Base-by-base conservation (phyloP, 1,284 basidiomycete genomes). In the Naganishia albida region DNA sequence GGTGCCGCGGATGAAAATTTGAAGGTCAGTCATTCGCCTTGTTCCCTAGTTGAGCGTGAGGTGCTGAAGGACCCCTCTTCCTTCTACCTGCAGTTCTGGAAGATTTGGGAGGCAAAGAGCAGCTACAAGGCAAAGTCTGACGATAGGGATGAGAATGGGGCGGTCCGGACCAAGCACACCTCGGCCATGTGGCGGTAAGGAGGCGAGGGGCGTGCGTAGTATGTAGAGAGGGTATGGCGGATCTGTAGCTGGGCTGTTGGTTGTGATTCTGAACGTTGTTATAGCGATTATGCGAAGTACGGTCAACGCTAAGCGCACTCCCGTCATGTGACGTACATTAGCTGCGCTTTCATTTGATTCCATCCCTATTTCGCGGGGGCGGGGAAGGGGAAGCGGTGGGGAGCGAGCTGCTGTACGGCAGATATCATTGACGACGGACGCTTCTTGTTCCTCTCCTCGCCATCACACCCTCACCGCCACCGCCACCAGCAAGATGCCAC, bases 1-100 rank as follows among this genome's bases (percentile, higher is more conserved):
- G 91, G 89, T 18, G 91, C 91, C 0, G 89, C 89, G 0, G 94
- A 97, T 74, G 93, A 97, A 82, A 93, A 93, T 74, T 82, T 97
- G 71, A 96, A 96, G 80, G 71, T 70, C 7, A 39, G 68, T 59
- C 4, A 20, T 43, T 1, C 1, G 7, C 12, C 15, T 38, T 15
- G n/a, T 50, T 15, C 3, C 44, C 18, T 2, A 23, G 2, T 28
- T 28, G 44, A 44, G 54, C 40, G 23, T 40, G 20, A 53, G 23
- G 16, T 46, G 34, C 15, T 39, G 8, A 34, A 6, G 10, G 4
- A 34, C 10, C 6, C 34, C 4, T 34, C 6, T 34, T 10, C 10
- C 6, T 34, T 34, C 6, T 10, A 34, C 34, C 10, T 7, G n/a
- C 55, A 71, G 72, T 80, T 80, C 53, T 80, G 79, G 79, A 77